A percentile compares a stretch with the other conserved stretches of the same genome.
phyloP scores from a whole-genome alignment of 1,284 basidiomycete species.

The Inonotus hispidus region DNA sequence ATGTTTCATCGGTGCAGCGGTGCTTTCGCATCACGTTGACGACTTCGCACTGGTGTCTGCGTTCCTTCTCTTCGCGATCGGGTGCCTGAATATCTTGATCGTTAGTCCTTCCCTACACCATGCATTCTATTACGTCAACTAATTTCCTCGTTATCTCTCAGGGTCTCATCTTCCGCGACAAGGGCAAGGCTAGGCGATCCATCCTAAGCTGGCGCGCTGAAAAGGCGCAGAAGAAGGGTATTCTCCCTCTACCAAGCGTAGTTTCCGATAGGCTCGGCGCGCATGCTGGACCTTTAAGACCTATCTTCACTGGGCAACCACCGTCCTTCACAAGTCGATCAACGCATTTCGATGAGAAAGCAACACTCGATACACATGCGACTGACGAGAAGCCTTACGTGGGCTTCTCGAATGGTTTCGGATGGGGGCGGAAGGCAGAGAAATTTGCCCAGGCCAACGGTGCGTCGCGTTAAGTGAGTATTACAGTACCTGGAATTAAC shows the following conservation, averaged over 20 bases:
- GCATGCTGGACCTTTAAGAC: conserved; percentile 26
- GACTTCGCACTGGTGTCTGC: conserved; percentile 78
- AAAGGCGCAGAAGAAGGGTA: conserved; percentile 34
- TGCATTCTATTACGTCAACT: neutral
- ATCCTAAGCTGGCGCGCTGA: conserved; percentile 62
- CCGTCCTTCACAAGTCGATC: conserved; percentile 29
- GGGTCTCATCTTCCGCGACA: conserved; percentile 63
- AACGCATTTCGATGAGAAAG: neutral
- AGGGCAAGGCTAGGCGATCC: conserved; percentile 56
- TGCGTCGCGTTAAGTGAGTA: conserved; percentile 25
- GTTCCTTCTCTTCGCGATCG: conserved; percentile 82
- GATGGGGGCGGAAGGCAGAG: conserved; percentile 13
- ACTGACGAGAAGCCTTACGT: neutral
- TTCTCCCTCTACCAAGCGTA: conserved; percentile 44
- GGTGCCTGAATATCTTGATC: conserved; percentile 76
- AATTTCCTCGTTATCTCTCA: neutral
- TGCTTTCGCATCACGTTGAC: conserved; percentile 77
- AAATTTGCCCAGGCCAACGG: conserved; percentile 41
- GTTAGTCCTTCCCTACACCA: conserved; percentile 30
- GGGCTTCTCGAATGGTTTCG: conserved; percentile 7
- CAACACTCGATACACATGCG: neutral
- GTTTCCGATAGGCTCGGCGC: conserved; percentile 28
- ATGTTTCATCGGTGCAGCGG: conserved; percentile 71
- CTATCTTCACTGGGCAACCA: conserved; percentile 38
- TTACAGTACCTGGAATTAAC: neutral